Evolutionary conservation across 148 eudicot genomes (phyloP), one percentile per base, ranked within the genome.

Genomic region (Arctostaphylos glauca): DNA sequence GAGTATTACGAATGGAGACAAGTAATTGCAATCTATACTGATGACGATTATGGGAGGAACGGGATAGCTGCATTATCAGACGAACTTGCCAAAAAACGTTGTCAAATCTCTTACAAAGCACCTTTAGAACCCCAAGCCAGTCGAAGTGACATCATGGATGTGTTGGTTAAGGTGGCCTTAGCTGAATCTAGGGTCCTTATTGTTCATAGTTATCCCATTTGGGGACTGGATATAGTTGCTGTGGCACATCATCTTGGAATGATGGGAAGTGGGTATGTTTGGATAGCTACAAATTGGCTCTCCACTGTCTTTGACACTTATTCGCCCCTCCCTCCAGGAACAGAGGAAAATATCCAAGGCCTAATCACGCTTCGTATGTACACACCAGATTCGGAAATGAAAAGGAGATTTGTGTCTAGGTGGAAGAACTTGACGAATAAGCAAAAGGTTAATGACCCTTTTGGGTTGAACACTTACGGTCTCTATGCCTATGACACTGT

Each of bases 401-500:
- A 83, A 53, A 85, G 41, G 19, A 81, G 53, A 2, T 89, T 89
- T 47, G 43, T 75, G 5, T 80, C 89, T 38, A 58, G 87, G 75
- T 87, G 89, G 89, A 70, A 76, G 31, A 84, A 87, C 46, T 83
- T 91, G 85, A 90, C 89, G 18, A 77, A 81, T 70, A 73, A 16
- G 58, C 78, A 58, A 44, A 73, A 66, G 41, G 72, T 41, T 9
- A 80, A 84, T 66, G 90, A 80, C 56, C n/a, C 93, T 92, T 54
- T 90, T 46, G 91, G 91, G 64, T 71, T 91, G 60, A 94, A 88
- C 68, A 73, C 90, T 12, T 87, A 88, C 53, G 95, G 91, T n/a
- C 88, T 92, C 9, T 91, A 90, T 81, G 96, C 96, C 14, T 94
- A 94, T 76, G 96, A 94, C 82, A 86, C 94, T 5, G 94, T 94